Evolutionary conservation across 208 protist species (phyloP).

Genomic region (Herpetomonas samuelpessoai): DNA sequence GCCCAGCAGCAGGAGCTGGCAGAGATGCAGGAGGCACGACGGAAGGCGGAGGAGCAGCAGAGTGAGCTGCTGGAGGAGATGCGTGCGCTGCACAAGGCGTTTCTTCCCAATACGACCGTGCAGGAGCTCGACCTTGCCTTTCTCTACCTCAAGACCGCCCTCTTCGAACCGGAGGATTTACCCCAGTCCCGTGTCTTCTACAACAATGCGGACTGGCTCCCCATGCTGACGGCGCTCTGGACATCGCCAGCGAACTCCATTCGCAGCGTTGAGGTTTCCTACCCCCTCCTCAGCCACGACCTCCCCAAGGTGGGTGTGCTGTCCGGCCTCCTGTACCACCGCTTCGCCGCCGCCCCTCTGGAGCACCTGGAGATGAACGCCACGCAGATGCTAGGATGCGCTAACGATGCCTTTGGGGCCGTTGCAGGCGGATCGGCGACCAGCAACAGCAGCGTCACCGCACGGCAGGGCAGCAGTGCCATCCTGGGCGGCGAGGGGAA

Average conservation of each 20-base stretch:
- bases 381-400: constrained; percentile 27
- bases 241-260: constrained; percentile 46
- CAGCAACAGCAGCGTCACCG: background rate
- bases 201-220: constrained; percentile 59
- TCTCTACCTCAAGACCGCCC: constrained; percentile 52
- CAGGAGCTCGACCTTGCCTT: constrained; percentile 38
- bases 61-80: constrained; percentile 23
- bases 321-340: constrained; percentile 48
- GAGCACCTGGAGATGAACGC: constrained; percentile 36
- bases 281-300: constrained; percentile 33
- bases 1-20: constrained; percentile 60
- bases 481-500: constrained; percentile 3
- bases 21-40: constrained; percentile 32
- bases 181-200: constrained; percentile 43
- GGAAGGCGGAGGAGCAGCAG: constrained; percentile 38
- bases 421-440: background rate
- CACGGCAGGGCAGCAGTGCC: background rate
- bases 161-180: constrained; percentile 53
- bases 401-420: background rate
- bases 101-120: constrained; percentile 49
- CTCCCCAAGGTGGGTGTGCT: constrained; percentile 68
- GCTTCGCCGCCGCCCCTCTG: constrained; percentile 29
- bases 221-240: constrained; percentile 47
- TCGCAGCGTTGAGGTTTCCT: constrained; percentile 33
- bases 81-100: constrained; percentile 33